Base-by-base conservation (phyloP, 495 filamentous ascomycete genomes). In the Sordaria brevicollis region DNA sequence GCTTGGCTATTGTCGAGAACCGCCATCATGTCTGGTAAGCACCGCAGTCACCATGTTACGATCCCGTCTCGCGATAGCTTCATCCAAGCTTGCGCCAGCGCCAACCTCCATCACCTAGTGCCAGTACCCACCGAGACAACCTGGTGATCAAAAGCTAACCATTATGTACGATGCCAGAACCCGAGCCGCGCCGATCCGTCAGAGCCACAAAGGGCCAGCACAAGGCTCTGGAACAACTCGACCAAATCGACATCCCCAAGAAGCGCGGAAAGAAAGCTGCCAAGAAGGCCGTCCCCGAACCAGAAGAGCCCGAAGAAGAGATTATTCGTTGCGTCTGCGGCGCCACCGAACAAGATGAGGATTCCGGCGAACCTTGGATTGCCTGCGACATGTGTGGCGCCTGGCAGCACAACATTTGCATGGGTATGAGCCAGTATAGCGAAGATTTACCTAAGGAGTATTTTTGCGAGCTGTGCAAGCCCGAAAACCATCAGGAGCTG, bases 391-490 rank as follows among this genome's bases (percentile, higher is more conserved):
- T 83, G 37, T 99, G 95, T 76, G 87, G 88, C 34, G 93, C 90
- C 65, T 99, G 95, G 95, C 95, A 99, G 79, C 95, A 99, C 77
- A 96, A 96, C 75, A 88, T 93, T 72, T 99, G 95, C 78, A 93
- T 99, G 88, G 93, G 92, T 34, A 84, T 97, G 71, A 88, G 88
- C 70, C 89, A 92, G 72, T 89, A 89, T 69, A 86, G 91, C 17
- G 88, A 92, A 38, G 87, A 91, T 71, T 81, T 92, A 71, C 91
- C 91, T 35, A 84, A 86, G 74, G 81, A 90, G 75, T 99, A 98
- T 81, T 93, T 89, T 77, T 99, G 95, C 77, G 95, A 99, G 78
- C 82, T 89, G 77, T 99, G 95, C 82, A 84, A 85, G 65, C 95
- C 94, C 4, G 89, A 93, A 68, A 86, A 91, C 68, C 95, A 99